phyloP scores from a whole-genome alignment of 352 stramenopile species.

The Pythium brachiatum region DNA sequence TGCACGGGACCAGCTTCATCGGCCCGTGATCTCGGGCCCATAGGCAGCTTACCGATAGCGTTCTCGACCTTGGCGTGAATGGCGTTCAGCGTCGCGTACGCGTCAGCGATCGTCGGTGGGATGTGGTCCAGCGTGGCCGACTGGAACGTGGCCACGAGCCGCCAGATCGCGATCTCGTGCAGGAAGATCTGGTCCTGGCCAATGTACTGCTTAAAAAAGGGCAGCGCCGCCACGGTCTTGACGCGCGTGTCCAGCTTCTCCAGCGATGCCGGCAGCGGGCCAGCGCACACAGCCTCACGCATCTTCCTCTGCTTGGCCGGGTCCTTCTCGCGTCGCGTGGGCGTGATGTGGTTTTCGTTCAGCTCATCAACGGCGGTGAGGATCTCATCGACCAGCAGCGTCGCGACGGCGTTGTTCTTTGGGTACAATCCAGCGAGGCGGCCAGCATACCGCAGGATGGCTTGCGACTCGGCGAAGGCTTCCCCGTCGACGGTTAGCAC shows the following conservation, averaged over 20 bases:
- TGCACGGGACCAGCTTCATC: constrained; percentile 14
- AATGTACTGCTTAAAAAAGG: constrained; percentile 5
- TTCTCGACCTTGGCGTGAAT: constrained; percentile 17
- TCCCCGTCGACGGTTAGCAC: constrained; percentile 30
- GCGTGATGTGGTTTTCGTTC: constrained; percentile 4
- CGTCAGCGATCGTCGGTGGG: constrained; percentile 16
- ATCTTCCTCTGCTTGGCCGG: constrained; percentile 20
- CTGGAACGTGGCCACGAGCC: constrained; percentile 12
- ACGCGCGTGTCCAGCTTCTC: constrained; percentile 11
- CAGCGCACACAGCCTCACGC: constrained; percentile 11
- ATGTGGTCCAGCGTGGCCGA: constrained; percentile 22
- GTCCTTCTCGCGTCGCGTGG: constrained; percentile 7
- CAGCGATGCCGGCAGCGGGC: constrained; percentile 5
- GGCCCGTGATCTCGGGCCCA: neutral
- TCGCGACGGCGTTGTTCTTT: neutral
- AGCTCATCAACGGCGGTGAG: constrained; percentile 27
- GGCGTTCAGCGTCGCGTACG: constrained; percentile 2
- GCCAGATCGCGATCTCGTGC: constrained; percentile 20
- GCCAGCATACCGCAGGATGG: constrained; percentile 33
- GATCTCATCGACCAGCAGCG: constrained; percentile 23
- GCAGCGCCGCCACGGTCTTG: neutral
- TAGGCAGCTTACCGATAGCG: constrained; percentile 33
- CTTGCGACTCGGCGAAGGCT: constrained; percentile 29
- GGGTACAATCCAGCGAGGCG: constrained; percentile 37
- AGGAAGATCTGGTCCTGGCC: constrained; percentile 8